phyloP scores from a whole-genome alignment of 768 basidiomycete genomes.

The Myochromella boudieri region DNA sequence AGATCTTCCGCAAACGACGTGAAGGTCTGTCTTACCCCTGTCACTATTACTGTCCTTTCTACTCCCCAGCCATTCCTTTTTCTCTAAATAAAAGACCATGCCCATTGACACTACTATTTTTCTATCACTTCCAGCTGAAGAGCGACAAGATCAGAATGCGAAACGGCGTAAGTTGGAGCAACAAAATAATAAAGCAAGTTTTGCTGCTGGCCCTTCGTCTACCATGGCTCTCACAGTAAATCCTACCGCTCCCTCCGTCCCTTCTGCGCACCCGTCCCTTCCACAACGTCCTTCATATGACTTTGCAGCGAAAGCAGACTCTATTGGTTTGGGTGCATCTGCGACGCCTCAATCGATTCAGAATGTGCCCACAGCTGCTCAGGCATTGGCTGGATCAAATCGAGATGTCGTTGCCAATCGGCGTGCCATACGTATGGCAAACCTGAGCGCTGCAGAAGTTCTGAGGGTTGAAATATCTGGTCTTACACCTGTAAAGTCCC shows the following conservation, averaged over 20 bases:
- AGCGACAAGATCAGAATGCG: conserved; percentile 87
- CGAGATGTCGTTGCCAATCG: conserved; percentile 89
- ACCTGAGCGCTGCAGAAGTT: conserved; percentile 93
- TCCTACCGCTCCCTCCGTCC: conserved; percentile 36
- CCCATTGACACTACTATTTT: conserved; percentile 25
- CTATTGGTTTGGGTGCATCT: conserved; percentile 71
- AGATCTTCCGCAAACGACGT: conserved; percentile 88
- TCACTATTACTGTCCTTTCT: conserved; percentile 12
- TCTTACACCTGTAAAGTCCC: conserved; percentile 45
- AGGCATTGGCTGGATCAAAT: conserved; percentile 84
- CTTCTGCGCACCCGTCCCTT: conserved; percentile 55
- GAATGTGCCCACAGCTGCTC: conserved; percentile 59
- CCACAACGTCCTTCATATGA: conserved; percentile 65
- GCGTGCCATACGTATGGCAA: conserved; percentile 89
- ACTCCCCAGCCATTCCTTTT: conserved; percentile 11
- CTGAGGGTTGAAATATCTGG: conserved; percentile 87
- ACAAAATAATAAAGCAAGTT: conserved; percentile 39
- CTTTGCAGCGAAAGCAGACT: conserved; percentile 76
- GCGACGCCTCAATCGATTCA: conserved; percentile 57
- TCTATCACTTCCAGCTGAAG: conserved; percentile 68
- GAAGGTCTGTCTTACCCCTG: conserved; percentile 67
- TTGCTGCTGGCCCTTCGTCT: conserved; percentile 46
- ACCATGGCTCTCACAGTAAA: conserved; percentile 47
- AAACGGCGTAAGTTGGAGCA: conserved; percentile 80
- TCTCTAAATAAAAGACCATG: conserved; percentile 18